These are phyloP conservation scores for Talaromyces thailandensis DNA, from an alignment of 495 filamentous ascomycete species.

Conservation along the genomic window DNA sequence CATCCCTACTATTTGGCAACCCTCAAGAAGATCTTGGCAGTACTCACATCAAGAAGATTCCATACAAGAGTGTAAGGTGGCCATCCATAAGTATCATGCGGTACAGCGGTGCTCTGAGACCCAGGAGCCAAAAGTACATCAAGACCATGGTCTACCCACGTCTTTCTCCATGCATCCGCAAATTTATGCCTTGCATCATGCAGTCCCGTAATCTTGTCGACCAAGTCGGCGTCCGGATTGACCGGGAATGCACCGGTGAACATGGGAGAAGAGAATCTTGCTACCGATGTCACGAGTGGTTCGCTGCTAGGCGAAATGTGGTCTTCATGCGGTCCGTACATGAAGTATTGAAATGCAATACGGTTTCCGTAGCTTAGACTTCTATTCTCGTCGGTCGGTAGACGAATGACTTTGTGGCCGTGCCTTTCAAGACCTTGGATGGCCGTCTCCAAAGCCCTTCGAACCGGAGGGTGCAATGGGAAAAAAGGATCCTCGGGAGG, in stretches of 20 bases:
- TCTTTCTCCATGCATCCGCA: neutral
- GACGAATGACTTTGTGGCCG: constrained; percentile 35
- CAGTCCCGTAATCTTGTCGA: constrained; percentile 10
- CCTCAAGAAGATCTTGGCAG: neutral
- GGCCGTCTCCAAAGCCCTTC: constrained; percentile 34
- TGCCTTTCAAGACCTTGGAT: constrained; percentile 30
- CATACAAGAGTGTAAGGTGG: constrained; percentile 38
- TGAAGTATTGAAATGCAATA: constrained; percentile 22
- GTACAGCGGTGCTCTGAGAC: constrained; percentile 36
- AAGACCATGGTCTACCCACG: constrained; percentile 11
- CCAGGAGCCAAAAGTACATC: constrained; percentile 39
- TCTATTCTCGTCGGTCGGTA: constrained; percentile 8
- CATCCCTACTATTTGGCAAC: no score
- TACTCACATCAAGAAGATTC: constrained; percentile 45
- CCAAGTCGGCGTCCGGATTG: neutral
- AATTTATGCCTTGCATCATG: constrained; percentile 5
- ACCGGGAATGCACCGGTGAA: neutral
- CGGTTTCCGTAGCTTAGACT: constrained; percentile 10
- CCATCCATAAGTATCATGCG: constrained; percentile 38
- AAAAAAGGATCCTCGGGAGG: constrained; percentile 15
- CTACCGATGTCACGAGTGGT: constrained; percentile 13
- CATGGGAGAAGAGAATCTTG: neutral
- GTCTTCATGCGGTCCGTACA: constrained; percentile 18
- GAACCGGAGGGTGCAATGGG: constrained; percentile 39
- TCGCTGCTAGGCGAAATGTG: constrained; percentile 10